These are phyloP conservation scores for Sclerospora graminicola DNA, from an alignment of 352 stramenopile genomes.

Conservation along the genomic window DNA sequence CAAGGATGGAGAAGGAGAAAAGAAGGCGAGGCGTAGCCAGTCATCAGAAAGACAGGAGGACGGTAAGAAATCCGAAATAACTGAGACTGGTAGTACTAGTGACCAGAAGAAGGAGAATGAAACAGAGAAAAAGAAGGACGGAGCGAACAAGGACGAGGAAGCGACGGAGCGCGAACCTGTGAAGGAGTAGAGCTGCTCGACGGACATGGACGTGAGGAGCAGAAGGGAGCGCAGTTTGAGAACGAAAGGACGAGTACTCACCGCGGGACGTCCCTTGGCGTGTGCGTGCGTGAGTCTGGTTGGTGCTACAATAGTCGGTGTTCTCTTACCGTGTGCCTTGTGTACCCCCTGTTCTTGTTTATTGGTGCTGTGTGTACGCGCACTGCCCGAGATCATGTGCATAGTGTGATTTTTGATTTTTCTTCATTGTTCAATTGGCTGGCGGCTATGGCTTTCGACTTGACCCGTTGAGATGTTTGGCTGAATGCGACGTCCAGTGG, in stretches of 20 bases:
- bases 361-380: conserved; percentile 17
- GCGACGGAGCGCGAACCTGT: neutral
- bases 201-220: neutral
- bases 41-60: neutral
- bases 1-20: conserved; percentile 7
- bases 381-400: conserved; percentile 21
- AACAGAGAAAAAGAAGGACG: conserved; percentile 7
- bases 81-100: conserved; percentile 5
- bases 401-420: conserved; percentile 27
- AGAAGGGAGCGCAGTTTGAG: conserved; percentile 15
- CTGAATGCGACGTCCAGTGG: conserved; percentile 9
- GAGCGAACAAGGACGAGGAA: conserved; percentile 6
- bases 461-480: conserved; percentile 1
- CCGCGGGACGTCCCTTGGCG: conserved; percentile 9
- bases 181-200: conserved; percentile 9
- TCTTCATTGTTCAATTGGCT: conserved; percentile 22
- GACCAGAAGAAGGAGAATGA: conserved; percentile 15
- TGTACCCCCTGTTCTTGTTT: conserved; percentile 27
- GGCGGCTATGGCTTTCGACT: conserved; percentile 14
- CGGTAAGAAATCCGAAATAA: conserved; percentile 12
- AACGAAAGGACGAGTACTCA: conserved; percentile 6
- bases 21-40: conserved; percentile 2
- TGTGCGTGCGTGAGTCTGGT: conserved; percentile 31
- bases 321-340: conserved; percentile 31
- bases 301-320: conserved; percentile 25